Evolutionary conservation across 2,329 filamentous ascomycete species (phyloP), one percentile per base, ranked within the genome.

Genomic region (Ascochyta koolunga): DNA sequence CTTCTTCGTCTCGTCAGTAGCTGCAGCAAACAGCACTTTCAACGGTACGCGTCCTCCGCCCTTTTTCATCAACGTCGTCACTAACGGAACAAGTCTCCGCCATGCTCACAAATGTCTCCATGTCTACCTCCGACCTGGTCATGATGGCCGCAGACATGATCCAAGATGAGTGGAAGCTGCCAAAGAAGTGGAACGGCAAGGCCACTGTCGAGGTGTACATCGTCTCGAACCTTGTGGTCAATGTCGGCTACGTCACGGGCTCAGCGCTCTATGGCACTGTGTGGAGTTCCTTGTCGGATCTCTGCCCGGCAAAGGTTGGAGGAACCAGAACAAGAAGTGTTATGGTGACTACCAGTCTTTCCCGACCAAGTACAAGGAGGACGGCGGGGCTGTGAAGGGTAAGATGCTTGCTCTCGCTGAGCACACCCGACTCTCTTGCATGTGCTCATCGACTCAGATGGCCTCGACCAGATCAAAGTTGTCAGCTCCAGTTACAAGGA

Each of bases 141-240:
- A n/a, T 11, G 3, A n/a, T 9, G 7, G 16, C 19, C 7, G 24
- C n/a, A 3, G 21, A 25, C 21, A 13, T 16, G 2, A n/a, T 24
- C 1, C 19, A 18, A 3, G 13, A 31, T 2, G 27, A 29, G 29
- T 7, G 16, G 13, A 11, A 4, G 13, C 33, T 51, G 27, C 21
- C 1, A 2, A 46, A 6, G 7, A 9, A 37, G 2, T 53, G 50
- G 50, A 11, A 19, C 7, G 45, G 51, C 13, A 4, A 19, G 5
- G 44, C 44, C 1, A 45, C 45, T 2, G 8, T 54, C 15, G 45
- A 54, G 18, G 36, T 54, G 8, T 44, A 36, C 16, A 35, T 54
- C 27, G 5, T 13, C 8, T 43, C 39, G 3, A 21, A 27, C 19
- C 0, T 15, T 2, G 10, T 22, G 2, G 33, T 41, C 32, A 44